These are phyloP conservation scores for Ormosia semicastrata DNA, from an alignment of 306 rosid species.

Conservation along the genomic window DNA sequence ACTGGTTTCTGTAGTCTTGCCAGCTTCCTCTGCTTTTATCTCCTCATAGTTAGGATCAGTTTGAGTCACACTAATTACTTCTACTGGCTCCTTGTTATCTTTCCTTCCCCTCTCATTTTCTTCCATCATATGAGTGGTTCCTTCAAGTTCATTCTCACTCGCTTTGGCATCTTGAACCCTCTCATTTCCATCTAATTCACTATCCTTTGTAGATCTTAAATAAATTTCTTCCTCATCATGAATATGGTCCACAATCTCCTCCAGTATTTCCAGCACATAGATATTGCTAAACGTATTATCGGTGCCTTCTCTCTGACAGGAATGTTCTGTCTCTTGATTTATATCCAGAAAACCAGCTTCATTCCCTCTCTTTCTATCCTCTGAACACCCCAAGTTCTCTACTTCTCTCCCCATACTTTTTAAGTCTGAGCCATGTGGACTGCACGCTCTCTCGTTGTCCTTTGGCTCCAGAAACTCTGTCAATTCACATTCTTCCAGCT, in stretches of 20 bases:
- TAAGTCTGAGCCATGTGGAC: constrained; percentile 30
- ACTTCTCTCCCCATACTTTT: constrained; percentile 21
- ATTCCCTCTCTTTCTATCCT: constrained; percentile 28
- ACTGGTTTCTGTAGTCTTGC: constrained; percentile 26
- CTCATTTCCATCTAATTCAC: constrained; percentile 35
- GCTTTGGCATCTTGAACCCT: constrained; percentile 38
- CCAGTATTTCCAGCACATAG: constrained; percentile 29
- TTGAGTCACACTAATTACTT: constrained; percentile 28
- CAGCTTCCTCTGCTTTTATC: constrained; percentile 36
- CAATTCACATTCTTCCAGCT: constrained; percentile 37
- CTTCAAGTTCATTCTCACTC: constrained; percentile 40
- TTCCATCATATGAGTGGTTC: constrained; percentile 33
- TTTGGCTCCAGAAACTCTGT: constrained; percentile 36
- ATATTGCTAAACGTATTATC: constrained; percentile 34
- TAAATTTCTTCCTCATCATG: constrained; percentile 37
- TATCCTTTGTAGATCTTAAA: constrained; percentile 30
- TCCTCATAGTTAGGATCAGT: constrained; percentile 38
- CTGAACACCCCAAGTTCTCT: constrained; percentile 32
- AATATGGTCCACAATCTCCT: constrained; percentile 33
- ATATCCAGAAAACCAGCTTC: constrained; percentile 42
- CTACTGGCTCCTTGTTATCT: constrained; percentile 29
- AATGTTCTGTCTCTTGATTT: constrained; percentile 35
- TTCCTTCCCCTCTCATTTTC: constrained; percentile 38
- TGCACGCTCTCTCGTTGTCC: constrained; percentile 24
- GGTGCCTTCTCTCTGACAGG: constrained; percentile 33